A percentile compares a stretch with the other conserved stretches of the same genome.
These are phyloP conservation scores for Phytophthora rubi DNA, from an alignment of 352 stramenopile genomes.

Conservation along the genomic window DNA sequence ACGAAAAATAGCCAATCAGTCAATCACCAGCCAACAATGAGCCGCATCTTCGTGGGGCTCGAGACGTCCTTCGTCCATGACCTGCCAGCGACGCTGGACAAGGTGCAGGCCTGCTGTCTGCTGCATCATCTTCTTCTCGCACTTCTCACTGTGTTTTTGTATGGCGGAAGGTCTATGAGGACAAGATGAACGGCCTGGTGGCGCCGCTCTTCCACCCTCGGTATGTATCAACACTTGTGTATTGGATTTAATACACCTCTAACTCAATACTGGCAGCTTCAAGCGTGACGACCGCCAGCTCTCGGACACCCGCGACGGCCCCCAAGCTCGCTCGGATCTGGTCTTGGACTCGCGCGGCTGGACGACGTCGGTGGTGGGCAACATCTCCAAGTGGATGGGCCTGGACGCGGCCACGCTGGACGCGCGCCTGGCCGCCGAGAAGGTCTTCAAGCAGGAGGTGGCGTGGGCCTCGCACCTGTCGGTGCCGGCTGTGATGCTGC, in stretches of 20 bases:
- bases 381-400: conserved; percentile 84
- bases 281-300: conserved; percentile 71
- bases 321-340: conserved; percentile 77
- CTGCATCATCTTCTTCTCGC: background rate
- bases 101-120: conserved; percentile 29
- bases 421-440: conserved; percentile 63
- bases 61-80: conserved; percentile 81
- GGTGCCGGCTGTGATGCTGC: conserved; percentile 94
- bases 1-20: conserved; percentile 5
- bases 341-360: conserved; percentile 86
- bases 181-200: conserved; percentile 83
- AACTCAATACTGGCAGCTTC: conserved; percentile 44
- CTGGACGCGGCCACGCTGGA: conserved; percentile 55
- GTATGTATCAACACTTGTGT: conserved; percentile 23
- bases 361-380: conserved; percentile 83
- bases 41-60: conserved; percentile 78
- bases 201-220: conserved; percentile 85
- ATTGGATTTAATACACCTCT: too few relatives aligned
- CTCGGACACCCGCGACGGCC: conserved; percentile 62
- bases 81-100: conserved; percentile 66
- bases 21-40: conserved; percentile 25
- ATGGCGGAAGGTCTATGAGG: conserved; percentile 58
- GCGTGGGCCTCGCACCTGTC: conserved; percentile 96
- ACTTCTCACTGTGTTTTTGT: background rate
- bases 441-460: conserved; percentile 92